Evolutionary conservation across 2,329 filamentous ascomycete species (phyloP).

Genomic region (Alternaria sp.): DNA sequence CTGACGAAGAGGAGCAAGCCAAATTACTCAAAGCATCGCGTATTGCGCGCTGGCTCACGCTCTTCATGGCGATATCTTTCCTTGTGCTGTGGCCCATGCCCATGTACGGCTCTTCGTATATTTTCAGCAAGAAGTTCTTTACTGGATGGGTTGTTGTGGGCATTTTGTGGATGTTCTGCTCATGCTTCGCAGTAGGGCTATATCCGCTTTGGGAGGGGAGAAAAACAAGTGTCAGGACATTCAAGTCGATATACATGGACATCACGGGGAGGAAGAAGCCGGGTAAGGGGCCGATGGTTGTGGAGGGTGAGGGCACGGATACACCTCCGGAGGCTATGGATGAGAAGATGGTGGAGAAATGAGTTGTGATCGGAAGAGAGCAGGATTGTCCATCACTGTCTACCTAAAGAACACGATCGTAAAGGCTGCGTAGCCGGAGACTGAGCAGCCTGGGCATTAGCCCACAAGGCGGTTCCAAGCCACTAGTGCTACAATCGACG

Average conservation of each 20-base stretch:
- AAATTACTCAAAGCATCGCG: conserved; percentile 53
- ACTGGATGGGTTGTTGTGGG: conserved; percentile 73
- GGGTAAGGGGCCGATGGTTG: conserved; percentile 10
- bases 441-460: not conserved
- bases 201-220: conserved; percentile 84
- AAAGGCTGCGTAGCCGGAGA: not conserved
- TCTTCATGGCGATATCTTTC: conserved; percentile 71
- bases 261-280: conserved; percentile 50
- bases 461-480: conserved; percentile 20
- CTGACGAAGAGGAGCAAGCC: conserved; percentile 52
- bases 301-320: conserved; percentile 25
- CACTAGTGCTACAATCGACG: conserved; percentile 30
- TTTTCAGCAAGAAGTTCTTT: conserved; percentile 84
- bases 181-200: conserved; percentile 73
- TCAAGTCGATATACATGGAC: conserved; percentile 68
- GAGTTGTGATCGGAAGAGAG: not conserved
- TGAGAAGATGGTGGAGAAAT: conserved; percentile 30
- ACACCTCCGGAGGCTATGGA: conserved; percentile 23
- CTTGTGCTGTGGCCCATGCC: conserved; percentile 91
- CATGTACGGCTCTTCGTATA: conserved; percentile 81
- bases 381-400: not conserved
- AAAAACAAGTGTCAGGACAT: conserved; percentile 66
- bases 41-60: conserved; percentile 64
- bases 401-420: not conserved
- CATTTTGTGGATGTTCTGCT: conserved; percentile 81